Evolutionary conservation across 768 basidiomycete genomes (phyloP), one percentile per base, ranked within the genome.

Genomic region (Tylopilus sp.): DNA sequence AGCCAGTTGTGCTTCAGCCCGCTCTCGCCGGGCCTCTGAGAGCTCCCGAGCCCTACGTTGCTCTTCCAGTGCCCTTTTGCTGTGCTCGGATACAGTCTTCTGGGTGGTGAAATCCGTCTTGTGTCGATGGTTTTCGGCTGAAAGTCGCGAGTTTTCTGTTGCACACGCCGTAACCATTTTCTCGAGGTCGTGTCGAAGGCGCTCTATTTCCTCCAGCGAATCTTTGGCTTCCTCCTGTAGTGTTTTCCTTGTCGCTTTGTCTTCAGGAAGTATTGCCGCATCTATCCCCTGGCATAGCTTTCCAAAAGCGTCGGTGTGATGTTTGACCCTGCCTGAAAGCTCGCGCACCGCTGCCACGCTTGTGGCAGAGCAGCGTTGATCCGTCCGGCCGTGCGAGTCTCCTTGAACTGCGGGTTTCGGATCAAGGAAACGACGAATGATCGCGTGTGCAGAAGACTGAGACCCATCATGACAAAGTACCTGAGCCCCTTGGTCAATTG

Each of bases 261-360:
- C 75, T 44, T 73, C 70, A 9, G 52, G 53, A 8, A 69, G 59
- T 35, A 72, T 69, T 7, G 75, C 72, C 21, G 67, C 69, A 52
- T 72, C 65, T 64, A 76, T 76, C 47, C 76, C 75, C 9, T 62
- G 57, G 50, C 73, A 68, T 9, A 83, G 61, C 2, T 61, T 61
- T 18, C 62, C 63, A 53, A 80, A 63, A 51, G 80, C 76, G 41
- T 71, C 65, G 23, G 72, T 63, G 52, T 77, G 74, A 30, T 70
- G 68, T 45, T 69, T 62, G 17, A 72, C 68, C 59, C 76, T 74
- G 47, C 71, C 72, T 43, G 70, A 68, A 3, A 79, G 63, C 39
- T 79, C 78, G 17, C 71, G 68, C 45, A 71, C 71, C 9, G 79
- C 65, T 44, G 78, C 79, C 10, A 58, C 63, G 1, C 77, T 75